phyloP scores from a whole-genome alignment of 2,329 filamentous ascomycete species.

The Nemania sp. region DNA sequence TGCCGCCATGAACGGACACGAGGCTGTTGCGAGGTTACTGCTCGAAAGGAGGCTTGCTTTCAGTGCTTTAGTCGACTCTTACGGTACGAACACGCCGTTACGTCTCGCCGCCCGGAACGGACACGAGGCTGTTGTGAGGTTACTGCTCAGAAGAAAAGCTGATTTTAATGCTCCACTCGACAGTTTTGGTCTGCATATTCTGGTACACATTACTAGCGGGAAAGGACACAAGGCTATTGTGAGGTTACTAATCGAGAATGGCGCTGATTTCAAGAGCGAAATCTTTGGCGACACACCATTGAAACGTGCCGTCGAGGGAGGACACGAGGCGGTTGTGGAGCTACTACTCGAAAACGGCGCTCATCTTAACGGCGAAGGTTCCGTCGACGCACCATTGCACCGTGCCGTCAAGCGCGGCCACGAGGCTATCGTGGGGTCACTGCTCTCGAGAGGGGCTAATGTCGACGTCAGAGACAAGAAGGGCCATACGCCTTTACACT shows the following conservation, averaged over 20 bases:
- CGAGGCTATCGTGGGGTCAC: neutral
- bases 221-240: neutral
- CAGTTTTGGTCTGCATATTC: neutral
- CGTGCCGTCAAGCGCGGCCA: neutral
- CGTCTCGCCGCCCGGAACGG: neutral
- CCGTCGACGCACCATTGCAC: neutral
- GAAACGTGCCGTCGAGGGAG: neutral
- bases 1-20: neutral
- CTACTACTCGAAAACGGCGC: neutral
- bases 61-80: neutral
- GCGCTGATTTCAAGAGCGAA: neutral
- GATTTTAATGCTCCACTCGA: neutral
- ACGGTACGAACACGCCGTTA: neutral
- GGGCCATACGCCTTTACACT: neutral
- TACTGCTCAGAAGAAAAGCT: neutral
- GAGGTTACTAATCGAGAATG: neutral
- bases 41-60: neutral
- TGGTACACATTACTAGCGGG: neutral
- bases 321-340: neutral
- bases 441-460: neutral
- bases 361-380: neutral
- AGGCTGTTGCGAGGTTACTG: neutral
- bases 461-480: neutral
- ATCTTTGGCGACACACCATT: neutral
- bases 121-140: neutral